These are phyloP conservation scores for Oehlia diaphana DNA, from an alignment of 192 early-diverging fungal species.

Conservation along the genomic window DNA sequence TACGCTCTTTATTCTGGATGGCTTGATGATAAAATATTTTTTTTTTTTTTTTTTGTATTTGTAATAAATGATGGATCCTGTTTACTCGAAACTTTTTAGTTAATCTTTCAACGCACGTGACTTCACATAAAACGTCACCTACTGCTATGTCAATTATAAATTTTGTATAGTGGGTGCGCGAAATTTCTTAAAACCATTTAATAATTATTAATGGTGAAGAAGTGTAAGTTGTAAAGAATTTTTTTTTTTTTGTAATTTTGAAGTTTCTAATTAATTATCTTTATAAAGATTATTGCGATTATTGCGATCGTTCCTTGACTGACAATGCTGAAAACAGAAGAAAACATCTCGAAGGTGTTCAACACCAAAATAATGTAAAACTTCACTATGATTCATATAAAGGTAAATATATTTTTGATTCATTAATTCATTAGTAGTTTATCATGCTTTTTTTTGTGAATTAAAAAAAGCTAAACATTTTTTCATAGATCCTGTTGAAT, in stretches of 20 bases:
- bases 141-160: too few relatives aligned
- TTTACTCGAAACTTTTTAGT: too few relatives aligned
- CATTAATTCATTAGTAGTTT: conserved; percentile 2
- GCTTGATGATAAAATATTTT: too few relatives aligned
- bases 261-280: not conserved
- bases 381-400: conserved; percentile 42
- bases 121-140: too few relatives aligned
- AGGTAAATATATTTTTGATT: conserved; percentile 26
- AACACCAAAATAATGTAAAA: conserved; percentile 35
- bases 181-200: too few relatives aligned
- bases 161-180: too few relatives aligned
- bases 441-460: not conserved
- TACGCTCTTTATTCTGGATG: not conserved
- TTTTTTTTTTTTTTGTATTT: too few relatives aligned
- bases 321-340: conserved; percentile 40
- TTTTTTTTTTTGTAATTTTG: not conserved
- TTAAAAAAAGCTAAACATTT: not conserved
- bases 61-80: too few relatives aligned
- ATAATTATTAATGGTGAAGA: not conserved
- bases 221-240: not conserved
- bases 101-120: too few relatives aligned
- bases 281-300: conserved; percentile 42
- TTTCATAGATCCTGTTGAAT: conserved; percentile 33
- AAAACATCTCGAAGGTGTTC: conserved; percentile 39
- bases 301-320: conserved; percentile 46